Evolutionary conservation across 441 rosid genomes (phyloP).

Genomic region (Adansonia gregorii): DNA sequence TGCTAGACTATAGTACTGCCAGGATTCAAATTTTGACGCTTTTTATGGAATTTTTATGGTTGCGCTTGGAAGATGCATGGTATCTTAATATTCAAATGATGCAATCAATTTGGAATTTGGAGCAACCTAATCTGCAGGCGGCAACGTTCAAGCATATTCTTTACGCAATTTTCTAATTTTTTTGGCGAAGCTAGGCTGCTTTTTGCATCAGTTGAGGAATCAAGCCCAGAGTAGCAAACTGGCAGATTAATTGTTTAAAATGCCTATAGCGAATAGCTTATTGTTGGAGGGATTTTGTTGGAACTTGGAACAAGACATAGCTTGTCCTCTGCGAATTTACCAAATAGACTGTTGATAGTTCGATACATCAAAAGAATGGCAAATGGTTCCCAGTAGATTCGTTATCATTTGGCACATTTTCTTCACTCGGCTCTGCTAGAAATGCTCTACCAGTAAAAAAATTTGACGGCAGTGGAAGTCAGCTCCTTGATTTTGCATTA

Average conservation of each 20-base stretch:
- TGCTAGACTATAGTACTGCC: neutral
- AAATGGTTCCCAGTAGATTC: neutral
- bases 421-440: neutral
- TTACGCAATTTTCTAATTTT: neutral
- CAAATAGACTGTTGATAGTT: neutral
- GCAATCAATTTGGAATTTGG: neutral
- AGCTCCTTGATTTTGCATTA: neutral
- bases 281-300: neutral
- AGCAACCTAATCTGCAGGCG: neutral
- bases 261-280: neutral
- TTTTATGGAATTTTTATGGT: neutral
- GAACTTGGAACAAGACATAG: neutral
- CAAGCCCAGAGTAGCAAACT: neutral
- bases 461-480: neutral
- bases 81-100: neutral
- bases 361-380: neutral
- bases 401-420: neutral
- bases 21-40: neutral
- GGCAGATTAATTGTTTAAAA: neutral
- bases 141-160: neutral
- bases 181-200: neutral
- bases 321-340: neutral
- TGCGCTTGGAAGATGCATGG: neutral
- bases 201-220: neutral
- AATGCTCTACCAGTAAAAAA: neutral